Evolutionary conservation across 2,329 filamentous ascomycete genomes (phyloP).

Genomic region (Hirsutella minnesotensis): DNA sequence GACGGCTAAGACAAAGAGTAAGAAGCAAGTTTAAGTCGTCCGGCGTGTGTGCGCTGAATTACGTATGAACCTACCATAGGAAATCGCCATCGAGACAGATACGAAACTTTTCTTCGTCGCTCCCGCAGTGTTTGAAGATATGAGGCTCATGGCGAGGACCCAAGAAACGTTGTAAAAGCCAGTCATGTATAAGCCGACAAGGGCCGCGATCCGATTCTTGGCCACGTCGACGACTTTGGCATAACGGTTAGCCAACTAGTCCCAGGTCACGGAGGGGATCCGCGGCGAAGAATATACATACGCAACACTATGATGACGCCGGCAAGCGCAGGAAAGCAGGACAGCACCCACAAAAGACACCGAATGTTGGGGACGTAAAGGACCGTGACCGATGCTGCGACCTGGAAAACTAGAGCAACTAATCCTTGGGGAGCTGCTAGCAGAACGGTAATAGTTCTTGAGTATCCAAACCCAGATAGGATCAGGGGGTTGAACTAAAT

Average conservation of each 20-base stretch:
- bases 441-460: background rate
- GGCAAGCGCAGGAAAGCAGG: background rate
- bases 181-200: background rate
- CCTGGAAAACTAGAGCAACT: background rate
- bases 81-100: background rate
- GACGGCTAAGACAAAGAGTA: background rate
- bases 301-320: background rate
- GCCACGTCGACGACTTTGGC: background rate
- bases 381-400: background rate
- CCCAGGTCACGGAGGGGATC: background rate
- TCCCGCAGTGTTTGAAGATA: background rate
- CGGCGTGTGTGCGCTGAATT: no score
- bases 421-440: background rate
- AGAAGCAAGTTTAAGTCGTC: no score
- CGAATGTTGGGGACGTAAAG: background rate
- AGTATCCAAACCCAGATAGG: background rate
- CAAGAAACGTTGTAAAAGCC: background rate
- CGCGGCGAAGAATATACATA: background rate
- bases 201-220: background rate
- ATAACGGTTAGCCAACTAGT: no score
- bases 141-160: background rate
- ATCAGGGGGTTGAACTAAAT: background rate
- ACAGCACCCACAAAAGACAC: background rate
- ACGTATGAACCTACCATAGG: background rate
- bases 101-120: background rate